These are phyloP conservation scores for Zopfia rhizophila DNA, from an alignment of 2,329 filamentous ascomycete species.

Conservation along the genomic window DNA sequence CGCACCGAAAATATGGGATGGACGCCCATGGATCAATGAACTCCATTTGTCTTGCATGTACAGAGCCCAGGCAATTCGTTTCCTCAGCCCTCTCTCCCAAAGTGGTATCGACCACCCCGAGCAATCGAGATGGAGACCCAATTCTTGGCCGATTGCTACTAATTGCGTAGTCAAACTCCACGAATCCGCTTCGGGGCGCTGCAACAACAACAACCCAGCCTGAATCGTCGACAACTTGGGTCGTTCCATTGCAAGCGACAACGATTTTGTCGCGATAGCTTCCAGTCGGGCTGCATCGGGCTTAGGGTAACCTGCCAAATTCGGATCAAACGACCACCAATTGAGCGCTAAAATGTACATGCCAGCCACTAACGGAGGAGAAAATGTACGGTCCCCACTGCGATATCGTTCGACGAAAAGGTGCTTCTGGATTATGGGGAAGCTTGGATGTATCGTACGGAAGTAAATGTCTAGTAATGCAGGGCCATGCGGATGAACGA, in stretches of 20 bases:
- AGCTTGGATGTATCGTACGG: slow-evolving; percentile 79
- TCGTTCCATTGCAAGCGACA: slow-evolving; percentile 80
- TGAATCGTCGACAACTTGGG: slow-evolving; percentile 86
- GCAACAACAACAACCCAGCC: slow-evolving; percentile 78
- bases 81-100: slow-evolving; percentile 87
- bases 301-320: slow-evolving; percentile 70
- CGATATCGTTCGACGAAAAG: slow-evolving; percentile 83
- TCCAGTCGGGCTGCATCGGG: slow-evolving; percentile 81
- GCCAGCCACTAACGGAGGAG: slow-evolving; percentile 79
- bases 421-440: slow-evolving; percentile 83
- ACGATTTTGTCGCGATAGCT: slow-evolving; percentile 74
- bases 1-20: slow-evolving; percentile 75
- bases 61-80: slow-evolving; percentile 87
- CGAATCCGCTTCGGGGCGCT: slow-evolving; percentile 79
- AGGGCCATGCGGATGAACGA: slow-evolving; percentile 81
- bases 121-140: slow-evolving; percentile 90
- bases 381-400: slow-evolving; percentile 76
- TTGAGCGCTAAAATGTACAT: slow-evolving; percentile 88
- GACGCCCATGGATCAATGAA: slow-evolving; percentile 83
- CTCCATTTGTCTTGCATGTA: slow-evolving; percentile 98
- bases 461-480: slow-evolving; percentile 85
- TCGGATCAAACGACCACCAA: slow-evolving; percentile 82
- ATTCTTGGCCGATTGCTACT: slow-evolving; percentile 85
- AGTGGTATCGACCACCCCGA: slow-evolving; percentile 85
- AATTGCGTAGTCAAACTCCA: slow-evolving; percentile 89